Conservation (phyloP, 176 grass and related monocot species). For the Puccinellia tenuiflora region DNA sequence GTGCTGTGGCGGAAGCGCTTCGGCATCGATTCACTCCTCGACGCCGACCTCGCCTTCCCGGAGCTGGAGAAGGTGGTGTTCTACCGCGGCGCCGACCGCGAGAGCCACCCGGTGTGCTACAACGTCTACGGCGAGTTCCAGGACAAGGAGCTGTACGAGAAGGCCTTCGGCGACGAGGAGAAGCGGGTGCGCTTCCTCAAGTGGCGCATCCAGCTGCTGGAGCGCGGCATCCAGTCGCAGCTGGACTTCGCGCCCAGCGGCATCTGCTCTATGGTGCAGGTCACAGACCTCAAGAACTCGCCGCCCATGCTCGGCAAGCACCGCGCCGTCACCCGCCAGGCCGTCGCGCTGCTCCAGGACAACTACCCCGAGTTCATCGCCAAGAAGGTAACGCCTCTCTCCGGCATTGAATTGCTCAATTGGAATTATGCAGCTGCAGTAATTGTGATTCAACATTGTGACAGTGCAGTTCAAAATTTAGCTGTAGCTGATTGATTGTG, state of each 20-base stretch:
- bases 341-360: constrained; percentile 80
- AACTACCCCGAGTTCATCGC: constrained; percentile 98
- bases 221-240: constrained; percentile 73
- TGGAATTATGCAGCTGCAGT: too few species aligned
- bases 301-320: constrained; percentile 92
- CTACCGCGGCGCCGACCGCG: constrained; percentile 58
- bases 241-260: constrained; percentile 77
- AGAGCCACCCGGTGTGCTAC: constrained; percentile 92
- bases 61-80: constrained; percentile 86
- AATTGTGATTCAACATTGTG: neutral
- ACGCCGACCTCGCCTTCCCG: constrained; percentile 63
- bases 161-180: constrained; percentile 89
- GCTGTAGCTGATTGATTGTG: neutral
- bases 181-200: constrained; percentile 93
- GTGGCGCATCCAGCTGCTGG: constrained; percentile 94
- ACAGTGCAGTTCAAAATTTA: neutral
- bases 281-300: constrained; percentile 95
- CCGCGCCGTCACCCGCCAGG: constrained; percentile 78
- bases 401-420: neutral
- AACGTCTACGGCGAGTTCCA: constrained; percentile 96
- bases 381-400: constrained; percentile 66
- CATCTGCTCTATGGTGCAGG: constrained; percentile 89
- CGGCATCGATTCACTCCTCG: constrained; percentile 64
- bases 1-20: constrained; percentile 95
- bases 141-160: constrained; percentile 96